Conservation (phyloP, 768 basidiomycete genomes). For the Tricholoma sp. region DNA sequence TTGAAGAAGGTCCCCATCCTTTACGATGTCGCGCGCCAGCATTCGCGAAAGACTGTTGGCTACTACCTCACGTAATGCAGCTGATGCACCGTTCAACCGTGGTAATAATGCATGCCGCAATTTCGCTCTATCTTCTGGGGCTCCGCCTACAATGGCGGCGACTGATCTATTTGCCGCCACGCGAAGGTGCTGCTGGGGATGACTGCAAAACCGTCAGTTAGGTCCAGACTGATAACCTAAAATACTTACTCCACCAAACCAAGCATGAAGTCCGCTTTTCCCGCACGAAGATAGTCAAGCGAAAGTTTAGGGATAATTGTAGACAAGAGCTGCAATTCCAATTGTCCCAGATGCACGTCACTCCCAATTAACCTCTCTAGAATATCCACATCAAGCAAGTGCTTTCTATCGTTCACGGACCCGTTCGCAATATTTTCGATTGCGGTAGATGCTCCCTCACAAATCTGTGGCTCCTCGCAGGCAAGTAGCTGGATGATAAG, state of each 20-base stretch:
- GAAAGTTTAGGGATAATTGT: conserved; percentile 12
- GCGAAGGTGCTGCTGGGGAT: conserved; percentile 13
- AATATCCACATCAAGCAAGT: conserved; percentile 10
- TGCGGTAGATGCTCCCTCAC: conserved; percentile 11
- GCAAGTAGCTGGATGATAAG: conserved; percentile 8
- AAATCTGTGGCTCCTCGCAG: conserved; percentile 10
- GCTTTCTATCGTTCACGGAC: conserved; percentile 7
- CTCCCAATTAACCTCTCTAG: conserved; percentile 8
- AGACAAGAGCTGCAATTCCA: conserved; percentile 4
- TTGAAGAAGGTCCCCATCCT: conserved; percentile 11
- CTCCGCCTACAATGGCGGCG: conserved; percentile 6
- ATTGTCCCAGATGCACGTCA: not conserved
- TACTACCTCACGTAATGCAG: conserved; percentile 7
- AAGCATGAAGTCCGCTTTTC: conserved; percentile 9
- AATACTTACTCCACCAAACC: conserved; percentile 12
- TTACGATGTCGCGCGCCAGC: conserved; percentile 14
- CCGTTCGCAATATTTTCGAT: conserved; percentile 13
- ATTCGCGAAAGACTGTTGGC: conserved; percentile 10
- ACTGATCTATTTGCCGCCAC: conserved; percentile 9
- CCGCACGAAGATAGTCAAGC: conserved; percentile 12
- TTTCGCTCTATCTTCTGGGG: conserved; percentile 6
- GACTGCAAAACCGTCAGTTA: conserved; percentile 5
- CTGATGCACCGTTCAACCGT: conserved; percentile 7
- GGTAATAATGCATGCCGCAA: conserved; percentile 12
- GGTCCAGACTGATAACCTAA: not conserved